Base-by-base conservation (phyloP, 2,329 filamentous ascomycete species). In the Hypocreales sp. region DNA sequence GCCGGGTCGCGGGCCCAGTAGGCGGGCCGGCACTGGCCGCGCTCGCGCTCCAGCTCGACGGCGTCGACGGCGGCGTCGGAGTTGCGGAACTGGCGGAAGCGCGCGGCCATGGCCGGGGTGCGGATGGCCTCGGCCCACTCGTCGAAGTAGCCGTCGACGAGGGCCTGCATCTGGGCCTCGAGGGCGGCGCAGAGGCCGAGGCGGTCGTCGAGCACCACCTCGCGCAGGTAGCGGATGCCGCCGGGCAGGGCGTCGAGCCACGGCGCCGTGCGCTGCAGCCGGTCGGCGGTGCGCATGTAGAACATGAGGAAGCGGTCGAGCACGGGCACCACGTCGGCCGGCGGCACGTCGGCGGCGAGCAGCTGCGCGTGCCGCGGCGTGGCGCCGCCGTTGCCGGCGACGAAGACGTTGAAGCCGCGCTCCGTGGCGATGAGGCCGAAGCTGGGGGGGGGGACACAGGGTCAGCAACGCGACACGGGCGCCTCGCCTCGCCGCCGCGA, bases 391-490 rank as follows among this genome's bases (percentile, higher is more conserved):
- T 93, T 93, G 25, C 84, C 84, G 19, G 68, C 84, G 2, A 93
- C 81, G 40, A 84, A 92, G 49, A 93, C 75, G 53, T 93, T 93
- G 67, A 81, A 93, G 17, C 84, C 84, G 42, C 90, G 92, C 35
- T 92, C 83, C 0, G 82, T 92, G 10, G 84, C 83, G 31, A 93
- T 92, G 26, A 92, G 70, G 14, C 84, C 84, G 40, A 93, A 93
- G 45, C 74, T 79, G 8, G 8, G n/a, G n/a, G n/a, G n/a, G n/a
- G n/a, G n/a, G n/a, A n/a, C n/a, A n/a, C n/a, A n/a, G n/a, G n/a
- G n/a, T n/a, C n/a, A n/a, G n/a, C n/a, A n/a, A n/a, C n/a, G n/a
- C n/a, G n/a, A n/a, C n/a, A n/a, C n/a, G n/a, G n/a, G n/a, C n/a
- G n/a, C n/a, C n/a, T n/a, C n/a, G n/a, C n/a, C n/a, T n/a, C n/a